These are phyloP conservation scores for Penicillium bovifimosum DNA, from an alignment of 495 filamentous ascomycete species.

Conservation along the genomic window DNA sequence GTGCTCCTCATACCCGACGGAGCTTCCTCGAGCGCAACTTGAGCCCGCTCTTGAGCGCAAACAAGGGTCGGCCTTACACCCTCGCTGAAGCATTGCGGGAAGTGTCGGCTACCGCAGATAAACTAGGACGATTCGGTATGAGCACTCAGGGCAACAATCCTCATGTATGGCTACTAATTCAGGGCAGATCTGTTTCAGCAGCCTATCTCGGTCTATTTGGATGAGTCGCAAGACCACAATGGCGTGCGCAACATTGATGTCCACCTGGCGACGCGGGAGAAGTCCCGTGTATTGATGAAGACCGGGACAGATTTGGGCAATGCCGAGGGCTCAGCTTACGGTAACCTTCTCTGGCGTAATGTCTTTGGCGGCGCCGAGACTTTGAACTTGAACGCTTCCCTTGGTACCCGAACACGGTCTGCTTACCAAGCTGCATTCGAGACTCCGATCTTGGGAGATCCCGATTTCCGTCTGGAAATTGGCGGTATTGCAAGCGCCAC, in stretches of 20 bases:
- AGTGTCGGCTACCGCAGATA: constrained; percentile 60
- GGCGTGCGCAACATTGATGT: constrained; percentile 67
- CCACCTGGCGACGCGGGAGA: constrained; percentile 69
- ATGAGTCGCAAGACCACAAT: constrained; percentile 57
- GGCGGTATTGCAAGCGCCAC: constrained; percentile 76
- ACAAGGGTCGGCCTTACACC: constrained; percentile 62
- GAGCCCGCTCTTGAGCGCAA: constrained; percentile 65
- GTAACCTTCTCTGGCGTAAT: constrained; percentile 77
- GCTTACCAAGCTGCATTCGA: constrained; percentile 82
- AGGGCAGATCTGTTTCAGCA: constrained; percentile 76
- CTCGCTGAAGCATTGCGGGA: constrained; percentile 69
- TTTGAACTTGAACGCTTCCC: constrained; percentile 74
- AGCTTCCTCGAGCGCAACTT: constrained; percentile 76
- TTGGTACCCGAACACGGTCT: constrained; percentile 83
- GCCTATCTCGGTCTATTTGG: constrained; percentile 72
- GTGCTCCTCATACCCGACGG: constrained; percentile 69
- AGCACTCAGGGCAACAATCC: neutral
- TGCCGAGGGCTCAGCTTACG: constrained; percentile 85
- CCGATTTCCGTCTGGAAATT: constrained; percentile 66
- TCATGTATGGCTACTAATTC: constrained; percentile 12
- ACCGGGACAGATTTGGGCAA: constrained; percentile 92
- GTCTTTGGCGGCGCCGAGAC: constrained; percentile 91
- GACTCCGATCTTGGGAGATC: constrained; percentile 74
- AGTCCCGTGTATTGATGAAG: constrained; percentile 71
- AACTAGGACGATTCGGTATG: constrained; percentile 76